Evolutionary conservation across 1,284 basidiomycete genomes (phyloP).

Genomic region (Golubevia sp.): DNA sequence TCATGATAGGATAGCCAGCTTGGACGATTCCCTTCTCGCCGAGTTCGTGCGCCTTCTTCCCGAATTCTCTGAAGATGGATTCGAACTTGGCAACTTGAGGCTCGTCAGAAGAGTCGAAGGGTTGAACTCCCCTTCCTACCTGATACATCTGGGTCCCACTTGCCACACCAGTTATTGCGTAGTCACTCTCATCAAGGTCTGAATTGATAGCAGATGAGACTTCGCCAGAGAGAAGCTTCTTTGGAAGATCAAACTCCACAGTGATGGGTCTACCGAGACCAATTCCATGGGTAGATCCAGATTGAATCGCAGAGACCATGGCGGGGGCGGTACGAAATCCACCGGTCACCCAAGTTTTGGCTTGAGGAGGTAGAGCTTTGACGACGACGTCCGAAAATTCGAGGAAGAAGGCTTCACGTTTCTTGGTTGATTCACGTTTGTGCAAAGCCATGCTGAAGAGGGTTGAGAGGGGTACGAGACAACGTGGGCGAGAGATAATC

Average conservation of each 20-base stretch:
- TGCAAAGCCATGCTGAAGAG: conserved; percentile 7
- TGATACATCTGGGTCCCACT: conserved; percentile 16
- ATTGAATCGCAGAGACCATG: conserved; percentile 16
- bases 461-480: no score
- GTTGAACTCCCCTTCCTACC: conserved; percentile 11
- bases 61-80: conserved; percentile 7
- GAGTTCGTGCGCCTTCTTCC: not conserved
- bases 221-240: conserved; percentile 13
- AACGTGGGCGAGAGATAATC: no score
- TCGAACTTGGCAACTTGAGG: not conserved
- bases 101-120: conserved; percentile 6
- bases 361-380: conserved; percentile 2
- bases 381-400: conserved; percentile 15
- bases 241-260: conserved; percentile 16
- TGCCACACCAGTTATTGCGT: conserved; percentile 10
- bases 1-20: conserved; percentile 10
- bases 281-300: conserved; percentile 13
- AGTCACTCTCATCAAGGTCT: conserved; percentile 11
- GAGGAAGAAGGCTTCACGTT: conserved; percentile 21
- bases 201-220: conserved; percentile 6
- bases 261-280: conserved; percentile 16
- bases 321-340: conserved; percentile 16
- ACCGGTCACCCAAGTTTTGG: conserved; percentile 11
- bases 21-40: conserved; percentile 8
- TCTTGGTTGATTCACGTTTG: conserved; percentile 16